Base-by-base conservation (phyloP, 2,329 filamentous ascomycete genomes). In the Chrysoporthe puriensis region DNA sequence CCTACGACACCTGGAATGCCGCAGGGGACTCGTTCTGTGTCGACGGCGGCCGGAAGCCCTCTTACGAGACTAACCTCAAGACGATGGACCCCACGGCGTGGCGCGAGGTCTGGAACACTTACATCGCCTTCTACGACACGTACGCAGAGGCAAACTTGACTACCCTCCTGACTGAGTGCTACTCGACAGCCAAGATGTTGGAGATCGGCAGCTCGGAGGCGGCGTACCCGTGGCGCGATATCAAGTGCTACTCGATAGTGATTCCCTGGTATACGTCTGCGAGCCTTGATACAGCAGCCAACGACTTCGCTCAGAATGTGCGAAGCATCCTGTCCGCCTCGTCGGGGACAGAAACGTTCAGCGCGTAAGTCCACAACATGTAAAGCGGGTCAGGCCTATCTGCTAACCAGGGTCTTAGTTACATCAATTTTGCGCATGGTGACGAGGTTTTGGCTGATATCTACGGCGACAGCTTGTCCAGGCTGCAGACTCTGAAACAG, bases 371-470 rank as follows among this genome's bases (percentile, higher is more conserved):
- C n/a, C 1, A 4, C 11, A 40, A 34, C 18, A 14, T 62, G 18
- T 54, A 36, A 26, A 34, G 13, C 18, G 18, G 4, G 32, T 18
- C 32, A n/a, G 7, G 3, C 43, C 42, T 2, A 11, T 7, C 26
- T 1, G 13, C 44, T 64, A n/a, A 60, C 8, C 32, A 2, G 9
- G 2, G 11, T 9, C 7, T 2, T 13, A 34, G 66, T 0, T 85
- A 86, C 66, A 78, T 85, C 63, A 87, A 87, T 74, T 87, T 86
- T 70, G 84, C 83, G 0, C 79, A 79, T 63, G 84, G 84, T 1
- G 76, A 82, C 9, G 84, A 87, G 75, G 72, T 73, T 1, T 71
- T 76, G 0, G 66, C 75, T 61, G 73, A 76, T 2, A 77, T 80
- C 76, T 87, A 88, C 71, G 85, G 85, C 8, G 40, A 54, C 16